Conservation (phyloP, 148 eudicot species). For the Polygonum maritimum region DNA sequence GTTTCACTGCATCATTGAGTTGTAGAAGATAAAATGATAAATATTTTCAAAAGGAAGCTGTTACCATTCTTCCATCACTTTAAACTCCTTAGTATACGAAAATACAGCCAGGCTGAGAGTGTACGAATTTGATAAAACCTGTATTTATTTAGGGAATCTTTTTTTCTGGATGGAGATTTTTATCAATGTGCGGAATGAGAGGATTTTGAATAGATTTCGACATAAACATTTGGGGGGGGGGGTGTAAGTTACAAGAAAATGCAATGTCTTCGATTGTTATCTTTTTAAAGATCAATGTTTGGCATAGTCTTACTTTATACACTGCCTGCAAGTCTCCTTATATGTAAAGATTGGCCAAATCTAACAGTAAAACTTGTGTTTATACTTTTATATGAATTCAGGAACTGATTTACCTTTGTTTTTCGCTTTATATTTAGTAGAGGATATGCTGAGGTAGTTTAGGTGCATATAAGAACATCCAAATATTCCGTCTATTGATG, state of each 20-base stretch:
- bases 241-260: background rate
- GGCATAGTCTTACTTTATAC: background rate
- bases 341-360: background rate
- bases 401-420: background rate
- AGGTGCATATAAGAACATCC: background rate
- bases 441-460: background rate
- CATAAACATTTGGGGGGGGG: background rate
- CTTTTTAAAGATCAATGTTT: background rate
- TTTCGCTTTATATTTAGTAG: background rate
- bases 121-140: background rate
- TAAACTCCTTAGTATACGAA: background rate
- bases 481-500: conserved; percentile 5
- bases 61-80: background rate
- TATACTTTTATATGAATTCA: background rate
- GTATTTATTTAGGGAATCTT: background rate
- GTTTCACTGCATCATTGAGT: background rate
- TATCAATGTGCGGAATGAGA: background rate
- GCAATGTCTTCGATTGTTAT: background rate
- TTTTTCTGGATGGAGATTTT: background rate
- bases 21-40: background rate
- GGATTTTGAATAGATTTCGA: background rate
- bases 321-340: background rate
- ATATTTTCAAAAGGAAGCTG: background rate
- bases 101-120: background rate
- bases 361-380: background rate